Percentiles rank a stretch among this genome's conserved stretches.
Conservation (phyloP, 2,329 filamentous ascomycete genomes). For the Fusarium sp. region DNA sequence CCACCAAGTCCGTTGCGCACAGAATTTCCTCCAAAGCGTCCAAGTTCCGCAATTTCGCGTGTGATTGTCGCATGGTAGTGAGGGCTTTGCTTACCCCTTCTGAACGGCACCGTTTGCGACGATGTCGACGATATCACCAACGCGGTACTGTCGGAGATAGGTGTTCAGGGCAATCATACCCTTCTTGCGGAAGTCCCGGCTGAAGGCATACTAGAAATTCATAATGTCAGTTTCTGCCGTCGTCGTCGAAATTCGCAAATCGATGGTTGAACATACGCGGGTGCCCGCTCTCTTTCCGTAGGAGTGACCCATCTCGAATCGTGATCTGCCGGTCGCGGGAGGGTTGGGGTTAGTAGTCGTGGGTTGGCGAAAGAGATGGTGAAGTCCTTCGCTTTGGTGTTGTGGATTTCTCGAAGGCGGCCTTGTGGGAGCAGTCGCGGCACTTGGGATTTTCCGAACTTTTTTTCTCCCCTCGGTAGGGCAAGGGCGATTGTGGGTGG, state of each 20-base stretch:
- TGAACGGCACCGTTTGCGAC: conserved; percentile 98
- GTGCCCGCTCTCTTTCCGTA: conserved; percentile 90
- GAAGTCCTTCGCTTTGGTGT: conserved; percentile 53
- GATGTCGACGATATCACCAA: conserved; percentile 99
- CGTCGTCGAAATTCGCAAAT: conserved; percentile 34
- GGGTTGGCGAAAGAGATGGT: conserved; percentile 56
- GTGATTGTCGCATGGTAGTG: conserved; percentile 35
- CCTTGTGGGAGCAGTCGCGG: conserved; percentile 56
- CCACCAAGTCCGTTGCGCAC: conserved; percentile 19
- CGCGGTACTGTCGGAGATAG: conserved; percentile 95
- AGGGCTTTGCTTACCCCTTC: conserved; percentile 81
- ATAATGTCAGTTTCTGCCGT: conserved; percentile 52
- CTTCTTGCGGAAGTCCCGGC: conserved; percentile 93
- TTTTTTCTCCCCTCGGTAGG: conserved; percentile 55
- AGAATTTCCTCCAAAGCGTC: conserved; percentile 21
- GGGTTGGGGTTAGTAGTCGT: conserved; percentile 61
- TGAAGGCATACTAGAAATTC: conserved; percentile 84
- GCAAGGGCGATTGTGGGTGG: conserved; percentile 50
- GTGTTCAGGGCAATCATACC: conserved; percentile 94
- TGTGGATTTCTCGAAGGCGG: conserved; percentile 56
- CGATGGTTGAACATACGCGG: conserved; percentile 72
- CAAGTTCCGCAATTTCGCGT: conserved; percentile 33
- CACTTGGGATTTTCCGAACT: conserved; percentile 56
- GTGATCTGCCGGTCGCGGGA: conserved; percentile 60
- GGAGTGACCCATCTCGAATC: conserved; percentile 85